phyloP scores from a whole-genome alignment of 768 basidiomycete species.

The Podaxis pistillaris region DNA sequence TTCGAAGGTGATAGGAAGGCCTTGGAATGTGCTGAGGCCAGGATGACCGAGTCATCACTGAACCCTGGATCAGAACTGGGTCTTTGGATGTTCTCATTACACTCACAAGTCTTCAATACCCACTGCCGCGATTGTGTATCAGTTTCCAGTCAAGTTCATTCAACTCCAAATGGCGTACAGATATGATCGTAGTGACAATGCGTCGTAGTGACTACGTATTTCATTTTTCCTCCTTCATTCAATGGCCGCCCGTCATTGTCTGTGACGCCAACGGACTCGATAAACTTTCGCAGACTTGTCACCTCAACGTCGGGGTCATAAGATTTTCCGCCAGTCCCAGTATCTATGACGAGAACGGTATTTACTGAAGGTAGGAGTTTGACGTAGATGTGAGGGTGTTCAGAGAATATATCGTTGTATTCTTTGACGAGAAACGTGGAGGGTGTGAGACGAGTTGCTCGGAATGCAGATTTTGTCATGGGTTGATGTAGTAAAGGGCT shows the following conservation, averaged over 20 bases:
- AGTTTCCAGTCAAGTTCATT: background rate
- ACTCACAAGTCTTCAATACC: conserved; percentile 49
- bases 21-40: conserved; percentile 47
- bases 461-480: conserved; percentile 23
- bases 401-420: conserved; percentile 48
- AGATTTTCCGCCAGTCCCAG: conserved; percentile 52
- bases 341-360: conserved; percentile 50
- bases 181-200: conserved; percentile 64
- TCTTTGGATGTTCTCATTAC: background rate
- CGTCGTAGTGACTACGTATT: conserved; percentile 47
- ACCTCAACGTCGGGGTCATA: conserved; percentile 36
- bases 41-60: conserved; percentile 42
- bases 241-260: conserved; percentile 44
- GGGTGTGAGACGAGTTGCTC: conserved; percentile 27
- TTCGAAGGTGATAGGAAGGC: conserved; percentile 39
- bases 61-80: background rate
- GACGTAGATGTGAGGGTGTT: conserved; percentile 55
- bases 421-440: conserved; percentile 45
- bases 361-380: conserved; percentile 37
- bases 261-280: conserved; percentile 42
- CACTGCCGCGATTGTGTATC: conserved; percentile 28
- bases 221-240: conserved; percentile 39
- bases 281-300: conserved; percentile 44
- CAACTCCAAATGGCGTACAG: conserved; percentile 31
- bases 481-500: background rate